Evolutionary conservation across 805 yeast genomes (phyloP), one percentile per base, ranked within the genome.

Genomic region (Kazachstania africana): DNA sequence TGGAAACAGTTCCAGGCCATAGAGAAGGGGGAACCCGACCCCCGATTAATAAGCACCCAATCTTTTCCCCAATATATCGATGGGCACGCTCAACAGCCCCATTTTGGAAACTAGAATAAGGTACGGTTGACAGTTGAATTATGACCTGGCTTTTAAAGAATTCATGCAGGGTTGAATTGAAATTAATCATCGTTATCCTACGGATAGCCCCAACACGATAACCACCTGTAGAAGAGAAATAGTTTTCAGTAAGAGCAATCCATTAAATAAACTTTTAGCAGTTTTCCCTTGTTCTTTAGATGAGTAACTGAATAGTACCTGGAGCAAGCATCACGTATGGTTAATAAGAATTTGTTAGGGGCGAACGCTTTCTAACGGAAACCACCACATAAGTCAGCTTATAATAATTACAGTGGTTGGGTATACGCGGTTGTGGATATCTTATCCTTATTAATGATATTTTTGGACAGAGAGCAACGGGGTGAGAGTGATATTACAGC

Each of bases 71-170:
- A 29, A 43, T 31, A n/a, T 42, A 19, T 3, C 38, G 28, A 24
- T 29, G 32, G n/a, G 42, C 35, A 13, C 44, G 27, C 25, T 41
- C 46, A 24, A 26, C 41, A 19, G 15, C 36, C n/a, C 45, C 48
- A 21, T 44, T 41, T 29, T 37, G 39, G 25, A 26, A 36, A 31
- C 36, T 37, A n/a, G 13, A 18, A 22, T 39, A 24, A 1, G 43
- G 33, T 8, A 37, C 32, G 15, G 41, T 39, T 3, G 34, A 14
- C 25, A 36, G 35, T 28, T 39, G 40, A 14, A n/a, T 12, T 18
- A 39, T 37, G 3, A 35, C 38, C 14, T 32, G 20, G 5, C 8
- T 9, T 12, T n/a, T 14, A 16, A 25, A 17, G 21, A 14, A 39
- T 1, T 27, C 21, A 15, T 28, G 24, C 2, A 39, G 22, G 1